Evolutionary conservation across 2,329 filamentous ascomycete genomes (phyloP), one percentile per base, ranked within the genome.

Genomic region (Ophiostoma piceae): DNA sequence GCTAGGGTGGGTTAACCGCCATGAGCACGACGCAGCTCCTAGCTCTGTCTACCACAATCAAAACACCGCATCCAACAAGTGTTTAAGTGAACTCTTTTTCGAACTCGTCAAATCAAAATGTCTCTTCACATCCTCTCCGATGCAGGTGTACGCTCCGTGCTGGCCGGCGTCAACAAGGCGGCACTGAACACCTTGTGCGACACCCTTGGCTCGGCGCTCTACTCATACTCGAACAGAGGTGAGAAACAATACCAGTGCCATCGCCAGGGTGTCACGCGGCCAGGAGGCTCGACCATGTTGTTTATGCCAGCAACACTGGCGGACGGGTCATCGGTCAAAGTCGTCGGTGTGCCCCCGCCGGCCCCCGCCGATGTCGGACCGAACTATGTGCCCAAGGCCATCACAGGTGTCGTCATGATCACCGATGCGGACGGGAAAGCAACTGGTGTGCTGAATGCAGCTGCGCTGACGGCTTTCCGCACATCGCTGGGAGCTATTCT

Each of bases 391-490:
- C 7, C 35, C 11, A 84, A 84, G 43, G 81, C 81, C 29, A 69
- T 69, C 37, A 57, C 35, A 71, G 87, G 87, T 69, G 84, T 84
- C 26, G 77, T 90, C 19, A 88, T 86, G 0, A 80, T 90, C 0
- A 82, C 89, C 41, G 87, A 89, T 74, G 78, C 79, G 16, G 75
- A 79, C 39, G 87, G 88, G 12, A 79, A 82, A n/a, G 85, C 87
- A 0, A 83, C 85, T 22, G 89, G 85, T 1, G 78, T 90, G 22
- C 80, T 92, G 71, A 90, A 90, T 74, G 88, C 89, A 0, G 86
- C 86, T 71, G 88, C 90, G 74, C 79, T 91, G 22, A 91, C 89
- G 0, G 88, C 88, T 0, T 91, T 91, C 78, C 84, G 89, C 65
- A 91, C 89, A 0, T 87, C 88, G 0, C 79, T 91, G 14, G 85